Base-by-base conservation (phyloP, 306 rosid species). In the Vigna nakashimae region DNA sequence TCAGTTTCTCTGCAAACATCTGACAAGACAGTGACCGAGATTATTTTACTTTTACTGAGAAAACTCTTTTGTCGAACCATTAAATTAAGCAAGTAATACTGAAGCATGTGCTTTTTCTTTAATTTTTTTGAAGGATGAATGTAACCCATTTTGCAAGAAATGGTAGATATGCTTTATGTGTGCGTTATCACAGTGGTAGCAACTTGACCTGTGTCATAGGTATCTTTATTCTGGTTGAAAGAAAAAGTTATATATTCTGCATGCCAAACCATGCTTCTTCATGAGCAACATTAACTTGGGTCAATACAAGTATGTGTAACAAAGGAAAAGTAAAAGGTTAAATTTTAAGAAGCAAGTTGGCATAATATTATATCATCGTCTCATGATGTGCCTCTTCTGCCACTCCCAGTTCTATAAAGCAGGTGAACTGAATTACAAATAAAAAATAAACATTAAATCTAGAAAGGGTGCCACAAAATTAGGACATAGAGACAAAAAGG, bases 61-160 rank as follows among this genome's bases (percentile, higher is more conserved):
- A n/a, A 63, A 36, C 26, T 63, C 1, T 66, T 42, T 42, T 6
- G 71, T 63, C 3, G 18, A 18, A 36, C 59, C 26, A 10, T 34
- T 59, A 10, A 32, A 46, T 48, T 48, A 16, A 13, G 71, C 58
- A 59, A 58, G 60, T 45, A 59, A 28, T 30, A 45, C 14, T 60
- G 2, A 42, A 28, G 46, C 45, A 6, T 36, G 24, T 40, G 77
- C 40, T 53, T 55, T 0, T 46, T 15, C 51, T 12, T 14, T 45
- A 4, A 15, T 45, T 45, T 45, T 45, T 12, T 4, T 45, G 3
- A 11, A 32, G 36, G 36, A 32, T 32, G 5, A 50, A 76, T 65
- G 57, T 76, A 65, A 36, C 74, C 48, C 74, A 76, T 53, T 42
- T 53, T 45, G 34, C 56, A 76, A 76, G 81, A 53, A 66, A 77